These are phyloP conservation scores for Sporothrix brasiliensis DNA, from an alignment of 2,329 filamentous ascomycete species.

Conservation along the genomic window DNA sequence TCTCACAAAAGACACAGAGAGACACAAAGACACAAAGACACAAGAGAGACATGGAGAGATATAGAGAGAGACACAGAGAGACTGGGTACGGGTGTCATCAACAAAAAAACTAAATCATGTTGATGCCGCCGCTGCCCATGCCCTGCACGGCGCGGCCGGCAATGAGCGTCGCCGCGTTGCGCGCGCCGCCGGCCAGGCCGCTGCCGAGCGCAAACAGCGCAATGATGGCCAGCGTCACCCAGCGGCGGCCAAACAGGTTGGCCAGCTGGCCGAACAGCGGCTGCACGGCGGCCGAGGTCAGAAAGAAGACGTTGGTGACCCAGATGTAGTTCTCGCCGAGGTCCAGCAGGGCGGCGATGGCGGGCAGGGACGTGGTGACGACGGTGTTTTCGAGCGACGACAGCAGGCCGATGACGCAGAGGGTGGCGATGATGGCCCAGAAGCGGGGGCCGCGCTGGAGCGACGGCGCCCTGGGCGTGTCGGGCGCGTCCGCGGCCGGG, in stretches of 20 bases:
- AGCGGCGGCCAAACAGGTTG: constrained; percentile 47
- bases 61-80: too few relatives aligned
- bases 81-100: too few relatives aligned
- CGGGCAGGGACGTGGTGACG: not conserved
- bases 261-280: constrained; percentile 59
- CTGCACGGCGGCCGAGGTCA: constrained; percentile 51
- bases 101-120: too few relatives aligned
- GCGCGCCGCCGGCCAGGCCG: constrained; percentile 39
- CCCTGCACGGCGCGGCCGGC: constrained; percentile 44
- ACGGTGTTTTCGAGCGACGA: constrained; percentile 39
- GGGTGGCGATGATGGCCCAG: constrained; percentile 30
- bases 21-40: too few relatives aligned
- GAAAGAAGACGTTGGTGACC: constrained; percentile 11
- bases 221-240: constrained; percentile 63
- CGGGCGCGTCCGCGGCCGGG: not conserved
- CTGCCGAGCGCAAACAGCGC: constrained; percentile 38
- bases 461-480: not conserved
- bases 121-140: constrained; percentile 42
- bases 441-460: constrained; percentile 24
- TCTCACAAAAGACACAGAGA: too few relatives aligned
- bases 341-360: not conserved
- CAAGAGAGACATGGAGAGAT: too few relatives aligned
- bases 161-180: constrained; percentile 40
- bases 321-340: constrained; percentile 11
- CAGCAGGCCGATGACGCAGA: constrained; percentile 27